Base-by-base conservation (phyloP, 2,329 filamentous ascomycete genomes). In the Elsinoe perseae region DNA sequence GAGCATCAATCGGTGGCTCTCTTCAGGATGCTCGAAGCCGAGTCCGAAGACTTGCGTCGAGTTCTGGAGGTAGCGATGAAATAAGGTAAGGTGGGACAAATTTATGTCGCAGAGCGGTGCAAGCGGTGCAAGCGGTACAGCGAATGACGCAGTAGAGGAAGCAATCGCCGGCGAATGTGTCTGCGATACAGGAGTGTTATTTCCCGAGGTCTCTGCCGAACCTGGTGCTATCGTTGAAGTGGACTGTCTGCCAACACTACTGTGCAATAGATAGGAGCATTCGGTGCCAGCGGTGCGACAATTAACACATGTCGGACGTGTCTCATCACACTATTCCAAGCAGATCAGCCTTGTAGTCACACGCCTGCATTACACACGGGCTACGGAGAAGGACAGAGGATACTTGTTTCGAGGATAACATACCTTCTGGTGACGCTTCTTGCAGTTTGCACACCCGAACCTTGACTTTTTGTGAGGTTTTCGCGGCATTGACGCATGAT, bases 391-490 rank as follows among this genome's bases (percentile, higher is more conserved):
- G 16, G 52, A 16, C 14, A 43, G 23, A 36, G 44, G 25, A n/a
- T n/a, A n/a, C n/a, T n/a, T n/a, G n/a, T n/a, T n/a, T n/a, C n/a
- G n/a, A n/a, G n/a, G n/a, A 5, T 4, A 10, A 38, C 57, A 50
- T 16, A 58, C 59, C 56, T 59, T 59, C 14, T 58, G 40, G 23
- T 59, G 58, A 21, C 58, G 38, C 32, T 54, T 54, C 28, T 61
- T 61, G 48, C 59, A 61, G 23, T 60, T 52, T 3, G 18, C 9
- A 28, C 59, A 61, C 23, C 59, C 59, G 23, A 54, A 43, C 10
- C 59, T 34, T n/a, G 56, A 60, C 27, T 61, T 58, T 14, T 44
- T 50, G 14, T 61, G 58, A 27, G 28, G 43, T 32, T 27, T 52
- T 18, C 57, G 50, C 16, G 55, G 44, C 42, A 42, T 52, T n/a